Conservation (phyloP, 345 rosid genomes). For the Viola odorata region DNA sequence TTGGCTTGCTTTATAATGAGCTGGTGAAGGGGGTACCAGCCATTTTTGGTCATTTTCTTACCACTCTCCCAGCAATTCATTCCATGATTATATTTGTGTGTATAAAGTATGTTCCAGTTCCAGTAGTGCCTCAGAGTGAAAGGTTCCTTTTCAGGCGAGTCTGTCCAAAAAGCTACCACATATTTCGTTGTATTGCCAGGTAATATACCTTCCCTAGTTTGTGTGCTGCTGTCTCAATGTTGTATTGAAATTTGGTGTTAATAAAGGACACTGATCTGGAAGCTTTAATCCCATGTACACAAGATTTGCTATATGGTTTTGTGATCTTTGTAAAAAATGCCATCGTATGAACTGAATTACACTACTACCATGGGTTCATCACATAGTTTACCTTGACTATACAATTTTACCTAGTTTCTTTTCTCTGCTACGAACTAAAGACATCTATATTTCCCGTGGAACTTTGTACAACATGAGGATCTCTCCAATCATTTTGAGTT, state of each 20-base stretch:
- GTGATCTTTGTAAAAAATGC: background rate
- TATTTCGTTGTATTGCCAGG: constrained; percentile 98
- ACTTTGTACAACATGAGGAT: no score
- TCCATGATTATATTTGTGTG: constrained; percentile 96
- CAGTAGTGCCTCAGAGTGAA: constrained; percentile 91
- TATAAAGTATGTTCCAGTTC: constrained; percentile 93
- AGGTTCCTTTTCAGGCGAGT: constrained; percentile 95
- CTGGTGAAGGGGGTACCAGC: constrained; percentile 92
- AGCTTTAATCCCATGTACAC: no score
- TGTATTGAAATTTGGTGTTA: no score
- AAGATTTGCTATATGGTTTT: background rate
- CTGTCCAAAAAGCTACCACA: constrained; percentile 82
- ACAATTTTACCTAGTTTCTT: no score
- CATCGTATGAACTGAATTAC: background rate
- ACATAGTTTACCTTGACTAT: no score
- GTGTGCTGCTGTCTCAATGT: no score
- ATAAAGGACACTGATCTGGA: no score
- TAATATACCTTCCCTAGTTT: constrained; percentile 10
- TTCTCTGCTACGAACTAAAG: no score
- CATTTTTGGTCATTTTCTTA: constrained; percentile 93
- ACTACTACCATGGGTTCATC: no score
- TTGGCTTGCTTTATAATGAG: constrained; percentile 92
- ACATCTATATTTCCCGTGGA: no score
- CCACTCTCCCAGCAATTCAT: constrained; percentile 96
- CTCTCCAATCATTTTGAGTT: no score